Conservation (phyloP, 352 stramenopile genomes). For the Blastocystis sp. region DNA sequence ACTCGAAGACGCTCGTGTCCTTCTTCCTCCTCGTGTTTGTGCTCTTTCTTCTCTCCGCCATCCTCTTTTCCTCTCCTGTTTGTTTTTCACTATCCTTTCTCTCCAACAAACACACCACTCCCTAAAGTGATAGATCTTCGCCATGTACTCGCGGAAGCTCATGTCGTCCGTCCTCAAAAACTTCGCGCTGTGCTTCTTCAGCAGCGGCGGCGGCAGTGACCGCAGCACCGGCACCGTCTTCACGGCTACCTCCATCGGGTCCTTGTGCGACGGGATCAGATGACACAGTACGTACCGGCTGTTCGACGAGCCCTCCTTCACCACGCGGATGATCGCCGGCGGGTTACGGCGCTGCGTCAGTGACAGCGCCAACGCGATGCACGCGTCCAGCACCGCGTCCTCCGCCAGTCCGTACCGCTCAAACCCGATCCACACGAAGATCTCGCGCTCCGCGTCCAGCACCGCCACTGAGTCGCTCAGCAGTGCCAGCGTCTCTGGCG, state of each 20-base stretch:
- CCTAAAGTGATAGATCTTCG: slow-evolving; percentile 61
- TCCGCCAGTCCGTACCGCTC: background rate
- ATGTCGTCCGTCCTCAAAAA: slow-evolving; percentile 53
- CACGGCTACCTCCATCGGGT: slow-evolving; percentile 3
- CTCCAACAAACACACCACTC: slow-evolving; percentile 37
- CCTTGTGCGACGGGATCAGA: slow-evolving; percentile 65
- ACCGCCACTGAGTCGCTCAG: slow-evolving; percentile 41
- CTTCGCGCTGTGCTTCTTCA: slow-evolving; percentile 8
- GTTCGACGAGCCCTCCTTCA: slow-evolving; percentile 24
- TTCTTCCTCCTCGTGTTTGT: slow-evolving; percentile 41
- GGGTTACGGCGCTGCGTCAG: background rate
- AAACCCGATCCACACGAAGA: slow-evolving; percentile 48
- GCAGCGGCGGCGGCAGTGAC: background rate
- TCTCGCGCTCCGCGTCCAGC: slow-evolving; percentile 36
- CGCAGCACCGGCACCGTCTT: background rate
- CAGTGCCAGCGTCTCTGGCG: slow-evolving; percentile 43
- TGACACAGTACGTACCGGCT: slow-evolving; percentile 44
- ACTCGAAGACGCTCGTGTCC: background rate
- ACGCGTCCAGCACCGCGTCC: slow-evolving; percentile 14
- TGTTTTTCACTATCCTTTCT: background rate
- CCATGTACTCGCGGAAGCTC: slow-evolving; percentile 56
- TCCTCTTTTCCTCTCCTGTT: slow-evolving; percentile 6
- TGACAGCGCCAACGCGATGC: background rate
- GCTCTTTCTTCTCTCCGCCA: slow-evolving; percentile 3
- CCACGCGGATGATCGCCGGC: slow-evolving; percentile 16